Conservation (phyloP, 164 flowering plant species). For the Chimonanthus praecox region DNA sequence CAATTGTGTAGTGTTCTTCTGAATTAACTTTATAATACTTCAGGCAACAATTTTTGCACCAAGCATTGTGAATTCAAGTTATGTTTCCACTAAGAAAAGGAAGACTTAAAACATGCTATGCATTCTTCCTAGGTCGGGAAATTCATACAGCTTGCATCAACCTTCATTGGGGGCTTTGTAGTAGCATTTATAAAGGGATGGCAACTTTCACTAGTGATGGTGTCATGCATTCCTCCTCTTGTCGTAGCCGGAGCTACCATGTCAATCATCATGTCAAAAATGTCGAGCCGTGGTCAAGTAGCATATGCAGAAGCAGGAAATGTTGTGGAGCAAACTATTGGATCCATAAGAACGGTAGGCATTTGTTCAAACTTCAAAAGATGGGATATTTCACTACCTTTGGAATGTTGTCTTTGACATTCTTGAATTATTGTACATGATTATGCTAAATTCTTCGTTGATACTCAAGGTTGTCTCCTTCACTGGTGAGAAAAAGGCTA, state of each 20-base stretch:
- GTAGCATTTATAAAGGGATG: slow-evolving; percentile 21
- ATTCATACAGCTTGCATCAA: slow-evolving; percentile 18
- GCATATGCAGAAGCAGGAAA: slow-evolving; percentile 33
- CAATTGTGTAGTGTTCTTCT: no score
- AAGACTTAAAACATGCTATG: background rate
- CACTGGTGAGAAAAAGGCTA: slow-evolving; percentile 64
- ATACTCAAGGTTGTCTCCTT: slow-evolving; percentile 57
- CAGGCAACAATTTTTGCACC: no score
- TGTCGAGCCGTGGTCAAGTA: slow-evolving; percentile 25
- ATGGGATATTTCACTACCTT: background rate
- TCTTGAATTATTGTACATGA: background rate
- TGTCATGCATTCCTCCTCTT: slow-evolving; percentile 18
- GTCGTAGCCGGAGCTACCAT: slow-evolving; percentile 17
- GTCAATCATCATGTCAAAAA: slow-evolving; percentile 20
- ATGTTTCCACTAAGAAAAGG: no score
- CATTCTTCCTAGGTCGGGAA: slow-evolving; percentile 17
- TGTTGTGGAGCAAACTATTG: slow-evolving; percentile 31
- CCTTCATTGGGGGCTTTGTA: slow-evolving; percentile 18
- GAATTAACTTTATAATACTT: no score
- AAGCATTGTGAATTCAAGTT: no score
- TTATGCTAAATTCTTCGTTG: background rate
- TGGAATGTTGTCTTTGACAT: background rate
- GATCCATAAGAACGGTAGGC: slow-evolving; percentile 32
- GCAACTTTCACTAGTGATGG: slow-evolving; percentile 21
- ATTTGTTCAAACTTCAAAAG: no score